phyloP scores from a whole-genome alignment of 805 yeast species.

The Helenozyma rhizophorensis region DNA sequence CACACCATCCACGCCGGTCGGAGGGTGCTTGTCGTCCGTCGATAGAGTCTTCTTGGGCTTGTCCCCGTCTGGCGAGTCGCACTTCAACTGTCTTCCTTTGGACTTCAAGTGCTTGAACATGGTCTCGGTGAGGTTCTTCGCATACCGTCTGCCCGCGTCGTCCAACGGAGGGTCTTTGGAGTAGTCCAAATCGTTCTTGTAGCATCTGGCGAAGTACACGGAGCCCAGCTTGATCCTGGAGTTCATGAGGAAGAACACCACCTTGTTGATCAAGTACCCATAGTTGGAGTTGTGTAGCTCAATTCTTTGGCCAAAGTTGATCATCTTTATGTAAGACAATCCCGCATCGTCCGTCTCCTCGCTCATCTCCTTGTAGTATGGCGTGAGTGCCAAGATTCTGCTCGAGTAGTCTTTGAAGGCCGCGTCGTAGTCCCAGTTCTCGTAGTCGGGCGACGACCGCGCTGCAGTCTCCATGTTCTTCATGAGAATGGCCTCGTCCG shows the following conservation, averaged over 20 bases:
- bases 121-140: slow-evolving; percentile 58
- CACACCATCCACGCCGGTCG: slow-evolving; percentile 53
- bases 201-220: slow-evolving; percentile 88
- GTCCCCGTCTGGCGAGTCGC: background rate
- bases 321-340: slow-evolving; percentile 75
- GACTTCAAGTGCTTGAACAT: slow-evolving; percentile 37
- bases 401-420: slow-evolving; percentile 77
- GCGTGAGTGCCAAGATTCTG: slow-evolving; percentile 63
- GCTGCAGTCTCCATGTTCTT: slow-evolving; percentile 79
- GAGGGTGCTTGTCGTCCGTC: slow-evolving; percentile 37
- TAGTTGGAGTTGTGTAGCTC: slow-evolving; percentile 76
- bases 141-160: slow-evolving; percentile 65
- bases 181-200: slow-evolving; percentile 51
- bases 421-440: slow-evolving; percentile 63
- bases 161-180: slow-evolving; percentile 80
- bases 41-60: slow-evolving; percentile 18
- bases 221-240: slow-evolving; percentile 82
- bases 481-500: slow-evolving; percentile 62
- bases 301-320: slow-evolving; percentile 84
- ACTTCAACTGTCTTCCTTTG: slow-evolving; percentile 30
- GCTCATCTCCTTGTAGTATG: slow-evolving; percentile 69
- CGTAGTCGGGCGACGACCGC: slow-evolving; percentile 81
- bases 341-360: slow-evolving; percentile 37
- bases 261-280: slow-evolving; percentile 87
- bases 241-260: slow-evolving; percentile 89